A percentile compares a stretch with the other conserved stretches of the same genome.
phyloP scores from a whole-genome alignment of 1,139 yeast genomes.

The Saccharomyces uvarum region DNA sequence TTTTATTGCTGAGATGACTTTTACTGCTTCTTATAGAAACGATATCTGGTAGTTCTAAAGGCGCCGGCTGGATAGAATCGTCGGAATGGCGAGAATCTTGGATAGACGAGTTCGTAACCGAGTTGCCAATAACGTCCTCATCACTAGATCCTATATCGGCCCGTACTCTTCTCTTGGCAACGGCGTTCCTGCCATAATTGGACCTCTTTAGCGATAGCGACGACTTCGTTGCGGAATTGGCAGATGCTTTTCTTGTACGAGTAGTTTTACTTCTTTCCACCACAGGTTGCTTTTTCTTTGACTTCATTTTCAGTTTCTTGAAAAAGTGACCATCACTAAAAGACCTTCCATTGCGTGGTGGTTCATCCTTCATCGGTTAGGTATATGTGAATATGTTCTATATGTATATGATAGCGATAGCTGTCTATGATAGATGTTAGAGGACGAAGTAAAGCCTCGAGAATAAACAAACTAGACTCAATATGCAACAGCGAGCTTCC shows the following conservation, averaged over 20 bases:
- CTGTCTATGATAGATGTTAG: neutral
- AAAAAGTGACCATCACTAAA: conserved; percentile 14
- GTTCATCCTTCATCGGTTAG: neutral
- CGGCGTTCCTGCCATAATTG: conserved; percentile 13
- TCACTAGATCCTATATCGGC: conserved; percentile 4
- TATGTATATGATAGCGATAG: neutral
- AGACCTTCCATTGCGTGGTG: conserved; percentile 7
- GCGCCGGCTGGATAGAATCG: conserved; percentile 5
- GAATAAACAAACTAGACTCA: neutral
- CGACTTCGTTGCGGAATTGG: conserved; percentile 6
- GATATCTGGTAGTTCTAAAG: conserved; percentile 21
- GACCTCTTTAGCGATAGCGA: conserved; percentile 12
- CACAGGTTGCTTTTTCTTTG: conserved; percentile 6
- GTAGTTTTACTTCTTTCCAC: conserved; percentile 4
- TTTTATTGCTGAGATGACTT: neutral
- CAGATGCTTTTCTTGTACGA: neutral
- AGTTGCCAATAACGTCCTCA: neutral
- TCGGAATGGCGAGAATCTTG: conserved; percentile 1
- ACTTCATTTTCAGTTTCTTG: conserved; percentile 10
- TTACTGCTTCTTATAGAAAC: conserved; percentile 9
- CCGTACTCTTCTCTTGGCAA: conserved; percentile 18
- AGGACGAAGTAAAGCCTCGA: neutral
- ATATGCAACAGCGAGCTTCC: neutral
- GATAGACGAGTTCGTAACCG: neutral
- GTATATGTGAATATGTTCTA: neutral